Evolutionary conservation across 768 basidiomycete genomes (phyloP).

Genomic region (Cytidiella melzeri): DNA sequence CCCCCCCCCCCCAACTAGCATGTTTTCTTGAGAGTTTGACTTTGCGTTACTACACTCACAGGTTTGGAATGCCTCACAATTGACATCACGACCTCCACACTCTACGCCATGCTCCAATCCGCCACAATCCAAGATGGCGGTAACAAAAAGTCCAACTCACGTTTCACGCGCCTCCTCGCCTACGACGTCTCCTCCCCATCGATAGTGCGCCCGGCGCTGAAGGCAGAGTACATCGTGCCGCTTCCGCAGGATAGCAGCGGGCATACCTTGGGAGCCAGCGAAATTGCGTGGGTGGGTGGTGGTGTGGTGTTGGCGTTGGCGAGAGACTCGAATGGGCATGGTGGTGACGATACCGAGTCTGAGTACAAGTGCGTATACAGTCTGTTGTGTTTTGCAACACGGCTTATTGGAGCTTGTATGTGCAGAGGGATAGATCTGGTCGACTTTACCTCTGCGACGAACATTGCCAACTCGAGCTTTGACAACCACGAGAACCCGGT

Average conservation of each 20-base stretch:
- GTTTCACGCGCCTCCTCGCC: constrained; percentile 51
- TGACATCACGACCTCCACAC: constrained; percentile 37
- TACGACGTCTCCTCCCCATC: constrained; percentile 41
- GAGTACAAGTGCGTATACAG: constrained; percentile 42
- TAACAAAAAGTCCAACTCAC: constrained; percentile 35
- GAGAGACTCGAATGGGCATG: constrained; percentile 56
- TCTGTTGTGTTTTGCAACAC: background rate
- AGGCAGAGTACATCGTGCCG: constrained; percentile 57
- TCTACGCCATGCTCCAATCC: constrained; percentile 60
- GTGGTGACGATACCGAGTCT: constrained; percentile 42
- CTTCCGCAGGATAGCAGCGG: constrained; percentile 46
- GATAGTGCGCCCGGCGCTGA: constrained; percentile 29
- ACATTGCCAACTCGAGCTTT: constrained; percentile 52
- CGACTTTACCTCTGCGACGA: constrained; percentile 50
- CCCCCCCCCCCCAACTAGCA: background rate
- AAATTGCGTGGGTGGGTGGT: constrained; percentile 48
- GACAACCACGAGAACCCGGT: constrained; percentile 49
- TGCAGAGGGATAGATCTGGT: constrained; percentile 54
- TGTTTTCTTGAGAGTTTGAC: background rate
- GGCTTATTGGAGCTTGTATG: background rate
- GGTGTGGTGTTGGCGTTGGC: constrained; percentile 54
- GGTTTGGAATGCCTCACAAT: constrained; percentile 59
- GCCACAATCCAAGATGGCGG: constrained; percentile 64
- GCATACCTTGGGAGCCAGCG: constrained; percentile 47
- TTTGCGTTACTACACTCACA: constrained; percentile 13